phyloP scores from a whole-genome alignment of 768 basidiomycete genomes.

The Lactarius quietus region DNA sequence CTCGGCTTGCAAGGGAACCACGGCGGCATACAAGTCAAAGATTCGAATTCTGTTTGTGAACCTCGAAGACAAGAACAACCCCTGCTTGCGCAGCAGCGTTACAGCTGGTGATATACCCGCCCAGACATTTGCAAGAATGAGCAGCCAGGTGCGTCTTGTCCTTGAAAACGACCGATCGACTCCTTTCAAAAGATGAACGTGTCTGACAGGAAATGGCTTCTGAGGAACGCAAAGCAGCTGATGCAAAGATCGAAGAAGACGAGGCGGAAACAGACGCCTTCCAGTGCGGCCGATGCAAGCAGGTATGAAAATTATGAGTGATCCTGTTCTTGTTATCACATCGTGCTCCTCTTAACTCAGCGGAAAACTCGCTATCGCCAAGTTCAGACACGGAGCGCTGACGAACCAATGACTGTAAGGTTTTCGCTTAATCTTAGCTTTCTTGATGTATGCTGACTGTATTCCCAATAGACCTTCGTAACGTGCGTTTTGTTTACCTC shows the following conservation, averaged over 20 bases:
- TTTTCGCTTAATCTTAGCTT: neutral
- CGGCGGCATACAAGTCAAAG: too few species aligned
- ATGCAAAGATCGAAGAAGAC: slow-evolving; percentile 73
- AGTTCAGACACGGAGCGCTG: slow-evolving; percentile 95
- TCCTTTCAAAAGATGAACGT: too few species aligned
- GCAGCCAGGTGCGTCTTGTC: too few species aligned
- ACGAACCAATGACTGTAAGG: slow-evolving; percentile 96
- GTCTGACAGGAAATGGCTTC: too few species aligned
- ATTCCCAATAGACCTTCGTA: too few species aligned
- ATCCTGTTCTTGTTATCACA: neutral
- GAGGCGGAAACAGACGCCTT: slow-evolving; percentile 98
- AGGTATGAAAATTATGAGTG: slow-evolving; percentile 42
- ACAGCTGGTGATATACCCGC: too few species aligned
- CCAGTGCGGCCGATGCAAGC: slow-evolving; percentile 94
- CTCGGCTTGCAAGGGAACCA: slow-evolving; percentile 45
- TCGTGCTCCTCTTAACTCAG: slow-evolving; percentile 34
- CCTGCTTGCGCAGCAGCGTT: slow-evolving; percentile 78
- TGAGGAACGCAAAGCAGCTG: too few species aligned
- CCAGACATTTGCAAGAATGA: too few species aligned
- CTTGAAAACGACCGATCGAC: too few species aligned
- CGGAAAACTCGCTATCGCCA: slow-evolving; percentile 90
- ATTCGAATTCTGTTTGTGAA: slow-evolving; percentile 90
- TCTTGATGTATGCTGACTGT: slow-evolving; percentile 20
- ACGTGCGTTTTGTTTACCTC: too few species aligned
- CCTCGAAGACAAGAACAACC: slow-evolving; percentile 94